Percentiles rank a stretch among this genome's conserved stretches.
Conservation (phyloP, 805 yeast species). For the Cyberlindnera lachancei region DNA sequence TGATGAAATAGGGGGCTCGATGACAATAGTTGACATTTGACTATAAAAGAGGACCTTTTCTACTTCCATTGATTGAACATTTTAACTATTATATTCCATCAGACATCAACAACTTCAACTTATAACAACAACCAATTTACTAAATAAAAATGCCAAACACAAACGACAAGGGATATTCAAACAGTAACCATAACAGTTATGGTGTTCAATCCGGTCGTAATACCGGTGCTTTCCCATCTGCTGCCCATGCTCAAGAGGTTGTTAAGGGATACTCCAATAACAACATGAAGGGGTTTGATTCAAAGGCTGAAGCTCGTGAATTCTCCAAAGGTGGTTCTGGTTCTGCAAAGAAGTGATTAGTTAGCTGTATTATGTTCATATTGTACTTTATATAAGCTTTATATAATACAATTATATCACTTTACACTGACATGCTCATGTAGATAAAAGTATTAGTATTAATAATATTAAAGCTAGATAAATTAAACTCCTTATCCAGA, state of each 20-base stretch:
- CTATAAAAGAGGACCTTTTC: no score
- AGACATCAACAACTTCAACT: not conserved
- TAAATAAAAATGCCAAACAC: constrained; percentile 1
- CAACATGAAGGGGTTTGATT: constrained; percentile 4
- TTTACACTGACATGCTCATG: no score
- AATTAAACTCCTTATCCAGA: no score
- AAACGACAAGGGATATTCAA: constrained; percentile 5
- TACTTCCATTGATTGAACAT: no score
- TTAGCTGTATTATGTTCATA: no score
- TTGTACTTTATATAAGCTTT: no score
- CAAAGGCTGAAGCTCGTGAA: constrained; percentile 3
- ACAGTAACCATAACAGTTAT: constrained; percentile 3
- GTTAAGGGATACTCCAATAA: constrained; percentile 3
- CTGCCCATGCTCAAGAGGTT: constrained; percentile 7
- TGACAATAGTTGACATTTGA: no score
- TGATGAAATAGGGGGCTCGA: no score
- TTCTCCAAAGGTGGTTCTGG: not conserved
- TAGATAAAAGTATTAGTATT: no score
- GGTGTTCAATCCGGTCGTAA: constrained; percentile 6
- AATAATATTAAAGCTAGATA: no score
- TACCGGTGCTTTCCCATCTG: constrained; percentile 8
- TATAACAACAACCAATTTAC: no score
- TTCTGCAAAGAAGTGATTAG: constrained; percentile 1
- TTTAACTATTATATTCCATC: not conserved
- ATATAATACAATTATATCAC: no score